phyloP scores from a whole-genome alignment of 164 flowering plant species.

The Stephania japonica region DNA sequence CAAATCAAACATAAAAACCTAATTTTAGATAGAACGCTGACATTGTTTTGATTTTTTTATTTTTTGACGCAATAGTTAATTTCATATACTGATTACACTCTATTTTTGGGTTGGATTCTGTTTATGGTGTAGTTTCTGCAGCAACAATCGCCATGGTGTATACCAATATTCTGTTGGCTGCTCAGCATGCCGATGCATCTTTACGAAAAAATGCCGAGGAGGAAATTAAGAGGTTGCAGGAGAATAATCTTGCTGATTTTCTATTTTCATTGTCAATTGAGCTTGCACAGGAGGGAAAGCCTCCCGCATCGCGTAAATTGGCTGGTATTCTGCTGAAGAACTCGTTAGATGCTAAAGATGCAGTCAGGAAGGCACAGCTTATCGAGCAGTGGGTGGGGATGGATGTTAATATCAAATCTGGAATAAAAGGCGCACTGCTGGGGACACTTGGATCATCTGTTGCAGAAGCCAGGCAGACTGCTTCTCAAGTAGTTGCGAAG shows the following conservation, averaged over 20 bases:
- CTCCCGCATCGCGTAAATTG: conserved; percentile 57
- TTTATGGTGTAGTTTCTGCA: conserved; percentile 2
- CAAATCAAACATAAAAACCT: too few relatives aligned
- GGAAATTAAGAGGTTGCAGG: conserved; percentile 56
- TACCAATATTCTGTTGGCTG: conserved; percentile 59
- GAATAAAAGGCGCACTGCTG: conserved; percentile 54
- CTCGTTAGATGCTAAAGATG: conserved; percentile 70
- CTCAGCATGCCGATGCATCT: conserved; percentile 64
- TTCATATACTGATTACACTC: neutral
- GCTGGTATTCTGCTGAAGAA: conserved; percentile 84
- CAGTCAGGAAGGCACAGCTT: conserved; percentile 46
- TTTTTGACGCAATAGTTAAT: neutral
- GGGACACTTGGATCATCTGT: conserved; percentile 55
- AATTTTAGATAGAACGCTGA: too few relatives aligned
- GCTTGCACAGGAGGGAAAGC: conserved; percentile 65
- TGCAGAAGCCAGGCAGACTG: conserved; percentile 63
- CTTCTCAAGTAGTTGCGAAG: conserved; percentile 71
- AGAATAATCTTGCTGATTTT: conserved; percentile 55
- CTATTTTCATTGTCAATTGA: conserved; percentile 62
- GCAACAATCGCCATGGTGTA: conserved; percentile 63
- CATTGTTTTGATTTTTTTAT: neutral
- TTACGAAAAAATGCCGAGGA: conserved; percentile 58
- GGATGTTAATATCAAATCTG: conserved; percentile 42
- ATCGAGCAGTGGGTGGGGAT: conserved; percentile 57
- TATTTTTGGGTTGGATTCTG: neutral